Base-by-base conservation (phyloP, 257 asterid species). In the Cinchona pubescens region DNA sequence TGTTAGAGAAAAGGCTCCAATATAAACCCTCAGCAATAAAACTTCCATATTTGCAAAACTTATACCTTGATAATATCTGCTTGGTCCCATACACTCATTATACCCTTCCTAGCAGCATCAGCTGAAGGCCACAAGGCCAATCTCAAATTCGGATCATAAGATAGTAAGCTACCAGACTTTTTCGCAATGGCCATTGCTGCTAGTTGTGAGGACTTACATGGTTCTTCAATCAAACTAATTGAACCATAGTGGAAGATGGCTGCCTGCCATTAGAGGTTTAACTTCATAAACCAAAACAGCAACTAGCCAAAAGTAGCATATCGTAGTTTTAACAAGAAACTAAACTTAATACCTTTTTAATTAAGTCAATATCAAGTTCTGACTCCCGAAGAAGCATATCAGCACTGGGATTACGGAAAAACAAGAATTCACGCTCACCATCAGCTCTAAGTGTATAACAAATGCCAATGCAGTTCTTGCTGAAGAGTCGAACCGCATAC, bases 371-470 rank as follows among this genome's bases (percentile, higher is more conserved):
- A 75, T 94, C 91, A 49, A 94, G 97, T 78, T 94, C 99, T 0
- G 95, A 81, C 80, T 89, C 91, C 13, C 29, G 84, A 51, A 94
- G 79, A 79, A 86, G 96, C 92, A 94, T 94, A 80, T 94, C 99
- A 42, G 97, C 99, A 76, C 99, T 90, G 2, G 99, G 99, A 79
- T 92, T 69, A 38, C 98, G 97, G 85, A 40, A 92, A 80, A 94
- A 94, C 93, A 94, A 60, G 84, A 94, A 94, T 75, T 94, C 99
- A 27, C 99, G 92, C 82, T 94, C 99, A 10, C 99, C 99, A 73
- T 94, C 97, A 23, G 79, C 82, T 85, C 87, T 86, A 72, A 94
- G 94, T 2, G 99, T 90, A n/a, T n/a, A 81, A 94, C 85, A 72
- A 94, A 94, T 49, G 99, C 94, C 35, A 94, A 82, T 30, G 97